phyloP scores from a whole-genome alignment of 163 green algal genomes.

The Coccomyxa subellipsoidea region DNA sequence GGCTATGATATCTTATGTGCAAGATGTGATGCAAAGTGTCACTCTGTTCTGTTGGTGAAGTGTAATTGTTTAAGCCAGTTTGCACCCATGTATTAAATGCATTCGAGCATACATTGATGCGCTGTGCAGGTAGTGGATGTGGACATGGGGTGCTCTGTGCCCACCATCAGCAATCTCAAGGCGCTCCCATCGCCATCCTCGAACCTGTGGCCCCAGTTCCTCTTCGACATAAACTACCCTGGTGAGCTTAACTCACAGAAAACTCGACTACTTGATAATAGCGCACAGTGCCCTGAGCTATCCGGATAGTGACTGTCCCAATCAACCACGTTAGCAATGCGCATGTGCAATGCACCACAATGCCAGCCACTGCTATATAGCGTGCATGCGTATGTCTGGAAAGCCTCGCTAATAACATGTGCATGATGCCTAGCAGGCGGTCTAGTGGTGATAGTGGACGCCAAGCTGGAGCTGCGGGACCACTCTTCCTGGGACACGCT shows the following conservation, averaged over 20 bases:
- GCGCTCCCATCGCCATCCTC: conserved; percentile 34
- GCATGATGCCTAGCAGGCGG: too few species aligned
- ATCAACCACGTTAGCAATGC: too few species aligned
- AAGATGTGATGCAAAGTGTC: neutral
- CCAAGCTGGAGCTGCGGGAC: conserved; percentile 57
- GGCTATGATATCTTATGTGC: too few species aligned
- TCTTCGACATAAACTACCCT: conserved; percentile 10
- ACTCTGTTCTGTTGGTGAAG: too few species aligned
- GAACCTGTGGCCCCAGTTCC: conserved; percentile 51
- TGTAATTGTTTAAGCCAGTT: too few species aligned
- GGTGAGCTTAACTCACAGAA: conserved; percentile 7
- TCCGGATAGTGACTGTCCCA: too few species aligned
- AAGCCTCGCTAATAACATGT: too few species aligned
- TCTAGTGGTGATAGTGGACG: conserved; percentile 46
- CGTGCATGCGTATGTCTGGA: too few species aligned
- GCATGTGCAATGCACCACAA: too few species aligned
- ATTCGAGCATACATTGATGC: neutral
- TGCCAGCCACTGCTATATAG: too few species aligned
- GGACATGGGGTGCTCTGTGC: conserved; percentile 48
- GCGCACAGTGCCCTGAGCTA: too few species aligned
- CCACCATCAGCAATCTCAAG: conserved; percentile 42
- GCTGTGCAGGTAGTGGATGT: conserved; percentile 38
- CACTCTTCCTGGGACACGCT: conserved; percentile 41
- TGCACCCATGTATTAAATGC: neutral
- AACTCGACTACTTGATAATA: too few species aligned